Percentiles rank a stretch among this genome's conserved stretches.
Conservation (phyloP, 2,329 filamentous ascomycete genomes). For the Colletotrichum caudatum region DNA sequence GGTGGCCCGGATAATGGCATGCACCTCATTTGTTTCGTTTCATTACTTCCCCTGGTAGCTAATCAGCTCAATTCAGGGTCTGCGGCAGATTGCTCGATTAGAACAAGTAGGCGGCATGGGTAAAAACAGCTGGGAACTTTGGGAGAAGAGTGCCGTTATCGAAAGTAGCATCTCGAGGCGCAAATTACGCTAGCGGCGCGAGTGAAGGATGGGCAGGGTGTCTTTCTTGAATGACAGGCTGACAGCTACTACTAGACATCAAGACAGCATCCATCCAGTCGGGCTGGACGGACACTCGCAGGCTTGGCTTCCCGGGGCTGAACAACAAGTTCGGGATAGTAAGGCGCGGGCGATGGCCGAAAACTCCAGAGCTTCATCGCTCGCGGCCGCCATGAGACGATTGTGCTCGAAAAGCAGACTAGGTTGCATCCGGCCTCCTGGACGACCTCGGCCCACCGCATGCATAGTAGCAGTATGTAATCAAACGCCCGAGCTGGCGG, state of each 20-base stretch:
- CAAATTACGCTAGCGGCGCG: constrained; percentile 25
- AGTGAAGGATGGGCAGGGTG: constrained; percentile 2
- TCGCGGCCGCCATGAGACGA: constrained; percentile 8
- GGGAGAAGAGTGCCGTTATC: constrained; percentile 24
- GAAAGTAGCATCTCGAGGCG: constrained; percentile 26
- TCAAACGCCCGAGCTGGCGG: constrained; percentile 34
- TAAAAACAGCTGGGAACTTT: constrained; percentile 5
- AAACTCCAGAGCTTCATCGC: background rate
- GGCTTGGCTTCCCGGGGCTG: constrained; percentile 23
- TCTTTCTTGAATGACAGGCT: background rate
- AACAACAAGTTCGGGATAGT: constrained; percentile 12
- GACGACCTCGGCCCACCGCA: constrained; percentile 9
- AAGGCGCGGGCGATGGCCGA: constrained; percentile 25
- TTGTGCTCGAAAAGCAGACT: constrained; percentile 10
- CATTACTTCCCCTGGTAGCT: background rate
- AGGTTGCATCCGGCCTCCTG: constrained; percentile 10
- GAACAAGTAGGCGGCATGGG: constrained; percentile 1
- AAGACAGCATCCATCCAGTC: background rate
- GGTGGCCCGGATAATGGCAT: constrained; percentile 21
- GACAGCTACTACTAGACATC: too few species aligned
- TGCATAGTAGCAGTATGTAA: constrained; percentile 21
- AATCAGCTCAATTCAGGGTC: constrained; percentile 5
- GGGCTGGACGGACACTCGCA: constrained; percentile 17
- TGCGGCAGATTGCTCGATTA: constrained; percentile 25
- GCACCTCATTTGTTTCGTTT: constrained; percentile 33